Percentiles rank a stretch among this genome's conserved stretches.
Evolutionary conservation across 2,329 filamentous ascomycete species (phyloP).

Genomic region (Fusarium paranaense): DNA sequence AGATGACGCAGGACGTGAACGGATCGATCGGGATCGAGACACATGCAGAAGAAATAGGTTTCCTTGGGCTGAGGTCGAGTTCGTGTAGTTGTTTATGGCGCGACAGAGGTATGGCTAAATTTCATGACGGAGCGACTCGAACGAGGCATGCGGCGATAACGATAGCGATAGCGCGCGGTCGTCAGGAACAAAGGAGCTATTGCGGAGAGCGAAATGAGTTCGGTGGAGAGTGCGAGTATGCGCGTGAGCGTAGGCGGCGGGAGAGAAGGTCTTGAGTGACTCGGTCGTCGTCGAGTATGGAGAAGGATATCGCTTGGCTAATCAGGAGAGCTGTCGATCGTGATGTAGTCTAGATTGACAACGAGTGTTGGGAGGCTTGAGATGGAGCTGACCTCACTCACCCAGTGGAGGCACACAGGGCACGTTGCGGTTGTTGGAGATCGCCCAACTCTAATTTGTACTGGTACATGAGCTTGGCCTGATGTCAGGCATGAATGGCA

Average conservation of each 20-base stretch:
- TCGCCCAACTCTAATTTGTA: constrained; percentile 22
- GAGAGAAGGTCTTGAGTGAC: constrained; percentile 12
- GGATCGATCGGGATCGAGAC: constrained; percentile 33
- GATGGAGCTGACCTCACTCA: constrained; percentile 38
- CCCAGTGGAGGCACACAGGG: constrained; percentile 18
- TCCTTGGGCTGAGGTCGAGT: constrained; percentile 10
- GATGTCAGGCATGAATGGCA: neutral
- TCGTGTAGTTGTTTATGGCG: constrained; percentile 27
- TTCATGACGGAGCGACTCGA: constrained; percentile 30
- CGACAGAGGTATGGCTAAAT: constrained; percentile 16
- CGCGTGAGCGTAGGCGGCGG: constrained; percentile 13
- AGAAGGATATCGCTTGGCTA: constrained; percentile 33
- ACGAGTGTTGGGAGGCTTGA: constrained; percentile 40
- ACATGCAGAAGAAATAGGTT: constrained; percentile 39
- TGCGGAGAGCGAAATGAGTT: neutral
- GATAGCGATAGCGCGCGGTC: constrained; percentile 33
- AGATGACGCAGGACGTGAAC: constrained; percentile 17
- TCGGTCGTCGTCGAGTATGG: constrained; percentile 13
- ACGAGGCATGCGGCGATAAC: constrained; percentile 40
- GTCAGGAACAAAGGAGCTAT: constrained; percentile 25
- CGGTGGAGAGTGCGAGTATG: constrained; percentile 10
- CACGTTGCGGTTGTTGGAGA: constrained; percentile 32
- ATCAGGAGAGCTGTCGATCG: constrained; percentile 37
- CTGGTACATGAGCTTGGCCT: constrained; percentile 2
- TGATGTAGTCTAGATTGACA: constrained; percentile 41